A percentile compares a stretch with the other conserved stretches of the same genome.
Evolutionary conservation across 2,329 filamentous ascomycete species (phyloP).

Genomic region (Zymoseptoria crescenta): DNA sequence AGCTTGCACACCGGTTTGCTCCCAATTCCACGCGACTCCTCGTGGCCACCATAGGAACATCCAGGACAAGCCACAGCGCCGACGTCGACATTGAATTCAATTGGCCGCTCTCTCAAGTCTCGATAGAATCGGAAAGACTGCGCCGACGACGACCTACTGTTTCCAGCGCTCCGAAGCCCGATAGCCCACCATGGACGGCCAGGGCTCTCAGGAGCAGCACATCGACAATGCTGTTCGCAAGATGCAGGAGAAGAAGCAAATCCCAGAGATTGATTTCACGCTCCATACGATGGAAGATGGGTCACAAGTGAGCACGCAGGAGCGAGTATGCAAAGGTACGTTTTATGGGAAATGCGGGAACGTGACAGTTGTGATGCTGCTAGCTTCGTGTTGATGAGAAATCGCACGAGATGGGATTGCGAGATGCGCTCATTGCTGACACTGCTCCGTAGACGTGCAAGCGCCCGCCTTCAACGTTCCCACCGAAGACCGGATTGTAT

Average conservation of each 20-base stretch:
- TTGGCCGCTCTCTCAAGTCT: neutral
- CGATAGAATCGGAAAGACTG: neutral
- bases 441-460: slow-evolving; percentile 70
- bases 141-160: neutral
- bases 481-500: slow-evolving; percentile 89
- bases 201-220: slow-evolving; percentile 35
- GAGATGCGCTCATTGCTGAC: slow-evolving; percentile 12
- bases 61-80: slow-evolving; percentile 9
- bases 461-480: slow-evolving; percentile 90
- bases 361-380: neutral
- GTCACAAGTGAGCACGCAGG: slow-evolving; percentile 85
- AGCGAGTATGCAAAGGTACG: slow-evolving; percentile 95
- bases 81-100: neutral
- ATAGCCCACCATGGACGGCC: slow-evolving; percentile 26
- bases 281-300: slow-evolving; percentile 98
- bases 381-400: neutral
- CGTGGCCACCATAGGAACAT: slow-evolving; percentile 4
- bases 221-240: slow-evolving; percentile 87
- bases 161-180: neutral
- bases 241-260: slow-evolving; percentile 87
- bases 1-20: slow-evolving; percentile 1
- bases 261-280: slow-evolving; percentile 97
- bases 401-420: neutral
- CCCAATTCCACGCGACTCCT: neutral
- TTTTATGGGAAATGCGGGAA: neutral